These are phyloP conservation scores for Naganishia sp. DNA, from an alignment of 1,284 basidiomycete genomes.

Conservation along the genomic window DNA sequence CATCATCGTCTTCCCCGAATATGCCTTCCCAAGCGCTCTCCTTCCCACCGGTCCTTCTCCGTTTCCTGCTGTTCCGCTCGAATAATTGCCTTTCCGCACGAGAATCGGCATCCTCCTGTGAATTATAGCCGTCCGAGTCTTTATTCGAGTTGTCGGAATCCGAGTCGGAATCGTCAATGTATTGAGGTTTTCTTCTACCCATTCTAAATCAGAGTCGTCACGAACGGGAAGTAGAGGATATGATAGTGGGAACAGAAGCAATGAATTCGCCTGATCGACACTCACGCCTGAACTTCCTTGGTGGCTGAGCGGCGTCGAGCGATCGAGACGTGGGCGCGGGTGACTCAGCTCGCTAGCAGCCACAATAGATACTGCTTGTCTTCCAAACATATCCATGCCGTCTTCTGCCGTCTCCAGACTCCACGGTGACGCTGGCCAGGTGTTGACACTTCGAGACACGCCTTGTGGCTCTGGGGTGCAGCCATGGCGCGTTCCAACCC, in stretches of 20 bases:
- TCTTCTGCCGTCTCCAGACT: no score
- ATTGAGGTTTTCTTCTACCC: constrained; percentile 76
- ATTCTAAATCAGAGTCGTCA: constrained; percentile 55
- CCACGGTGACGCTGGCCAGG: no score
- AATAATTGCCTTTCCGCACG: constrained; percentile 76
- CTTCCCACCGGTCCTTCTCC: constrained; percentile 65
- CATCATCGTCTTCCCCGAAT: constrained; percentile 73
- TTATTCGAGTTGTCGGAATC: constrained; percentile 65
- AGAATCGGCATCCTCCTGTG: constrained; percentile 63
- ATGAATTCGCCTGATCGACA: background rate
- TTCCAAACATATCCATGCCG: background rate
- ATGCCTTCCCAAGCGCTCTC: constrained; percentile 79
- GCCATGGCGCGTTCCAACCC: constrained; percentile 13
- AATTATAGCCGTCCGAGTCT: constrained; percentile 55
- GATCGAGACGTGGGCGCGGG: constrained; percentile 14
- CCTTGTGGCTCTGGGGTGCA: background rate
- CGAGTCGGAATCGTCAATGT: constrained; percentile 73
- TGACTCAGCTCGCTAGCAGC: background rate
- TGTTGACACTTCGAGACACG: no score
- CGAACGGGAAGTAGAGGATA: no score
- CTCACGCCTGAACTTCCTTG: background rate
- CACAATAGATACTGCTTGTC: no score
- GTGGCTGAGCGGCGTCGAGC: background rate
- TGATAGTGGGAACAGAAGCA: no score
- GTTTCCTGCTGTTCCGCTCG: constrained; percentile 64